These are phyloP conservation scores for Colletotrichum kahawae DNA, from an alignment of 2,329 filamentous ascomycete genomes.

Conservation along the genomic window DNA sequence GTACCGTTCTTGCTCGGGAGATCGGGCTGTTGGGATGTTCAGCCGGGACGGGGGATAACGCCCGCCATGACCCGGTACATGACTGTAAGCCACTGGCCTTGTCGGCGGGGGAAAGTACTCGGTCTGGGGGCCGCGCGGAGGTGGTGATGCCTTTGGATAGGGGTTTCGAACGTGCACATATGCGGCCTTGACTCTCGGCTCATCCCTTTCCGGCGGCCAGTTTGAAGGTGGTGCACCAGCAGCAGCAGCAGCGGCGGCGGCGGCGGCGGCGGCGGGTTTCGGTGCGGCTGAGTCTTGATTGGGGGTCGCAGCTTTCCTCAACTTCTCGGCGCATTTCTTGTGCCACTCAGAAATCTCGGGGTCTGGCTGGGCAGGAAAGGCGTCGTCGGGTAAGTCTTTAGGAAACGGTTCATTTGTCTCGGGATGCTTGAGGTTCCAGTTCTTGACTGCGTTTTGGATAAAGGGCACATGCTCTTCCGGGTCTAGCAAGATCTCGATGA, in stretches of 20 bases:
- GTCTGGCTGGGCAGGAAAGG: slow-evolving; percentile 77
- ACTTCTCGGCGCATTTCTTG: slow-evolving; percentile 71
- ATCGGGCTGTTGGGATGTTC: slow-evolving; percentile 31
- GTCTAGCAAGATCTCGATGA: slow-evolving; percentile 84
- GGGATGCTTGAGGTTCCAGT: slow-evolving; percentile 78
- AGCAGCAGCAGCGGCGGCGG: slow-evolving; percentile 24
- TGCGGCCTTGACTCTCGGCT: slow-evolving; percentile 40
- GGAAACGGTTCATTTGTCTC: slow-evolving; percentile 75
- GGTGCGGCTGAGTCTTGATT: slow-evolving; percentile 33
- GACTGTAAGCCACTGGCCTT: slow-evolving; percentile 40
- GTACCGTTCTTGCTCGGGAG: slow-evolving; percentile 33
- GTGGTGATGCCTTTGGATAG: slow-evolving; percentile 27
- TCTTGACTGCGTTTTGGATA: slow-evolving; percentile 77
- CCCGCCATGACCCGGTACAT: slow-evolving; percentile 47
- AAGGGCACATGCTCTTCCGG: slow-evolving; percentile 89
- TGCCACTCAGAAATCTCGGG: slow-evolving; percentile 88
- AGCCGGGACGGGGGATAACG: slow-evolving; percentile 36
- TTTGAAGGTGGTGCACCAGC: slow-evolving; percentile 18
- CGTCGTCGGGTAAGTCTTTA: slow-evolving; percentile 58
- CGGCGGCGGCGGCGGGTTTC: slow-evolving; percentile 31
- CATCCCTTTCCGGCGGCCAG: slow-evolving; percentile 32
- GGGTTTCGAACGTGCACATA: slow-evolving; percentile 39
- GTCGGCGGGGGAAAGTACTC: slow-evolving; percentile 34
- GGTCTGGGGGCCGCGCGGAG: slow-evolving; percentile 29
- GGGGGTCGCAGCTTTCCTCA: slow-evolving; percentile 65